Evolutionary conservation across 2,329 filamentous ascomycete genomes (phyloP).

Genomic region (Conoideocrella luteorostrata): DNA sequence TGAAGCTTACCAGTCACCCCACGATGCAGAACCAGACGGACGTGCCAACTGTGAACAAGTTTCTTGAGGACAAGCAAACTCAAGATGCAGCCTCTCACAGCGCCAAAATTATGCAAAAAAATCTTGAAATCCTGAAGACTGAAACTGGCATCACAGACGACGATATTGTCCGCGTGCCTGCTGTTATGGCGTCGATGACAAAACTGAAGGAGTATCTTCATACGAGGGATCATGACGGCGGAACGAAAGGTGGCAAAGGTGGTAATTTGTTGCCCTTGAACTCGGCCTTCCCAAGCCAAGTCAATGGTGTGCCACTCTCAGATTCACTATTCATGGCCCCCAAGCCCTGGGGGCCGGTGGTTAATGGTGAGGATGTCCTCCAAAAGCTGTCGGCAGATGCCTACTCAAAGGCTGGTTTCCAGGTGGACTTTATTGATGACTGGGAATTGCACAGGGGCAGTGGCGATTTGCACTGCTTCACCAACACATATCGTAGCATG

Average conservation of each 20-base stretch:
- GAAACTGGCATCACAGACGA: constrained; percentile 16
- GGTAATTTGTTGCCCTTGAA: constrained; percentile 9
- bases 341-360: constrained; percentile 20
- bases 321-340: constrained; percentile 11
- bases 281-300: constrained; percentile 12
- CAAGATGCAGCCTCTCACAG: neutral
- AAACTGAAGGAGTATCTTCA: neutral
- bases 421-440: constrained; percentile 20
- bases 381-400: constrained; percentile 11
- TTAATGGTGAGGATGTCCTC: constrained; percentile 20
- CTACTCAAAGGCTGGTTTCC: constrained; percentile 15
- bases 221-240: neutral
- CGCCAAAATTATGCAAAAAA: constrained; percentile 13
- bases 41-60: constrained; percentile 1
- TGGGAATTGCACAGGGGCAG: constrained; percentile 15
- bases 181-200: constrained; percentile 7
- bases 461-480: constrained; percentile 22
- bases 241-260: neutral
- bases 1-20: neutral
- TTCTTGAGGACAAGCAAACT: neutral
- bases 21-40: neutral
- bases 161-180: constrained; percentile 17
- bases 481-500: constrained; percentile 12
- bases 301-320: constrained; percentile 17
- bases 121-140: constrained; percentile 12